phyloP scores from a whole-genome alignment of 345 rosid species.

The Melaleuca quinquenervia region DNA sequence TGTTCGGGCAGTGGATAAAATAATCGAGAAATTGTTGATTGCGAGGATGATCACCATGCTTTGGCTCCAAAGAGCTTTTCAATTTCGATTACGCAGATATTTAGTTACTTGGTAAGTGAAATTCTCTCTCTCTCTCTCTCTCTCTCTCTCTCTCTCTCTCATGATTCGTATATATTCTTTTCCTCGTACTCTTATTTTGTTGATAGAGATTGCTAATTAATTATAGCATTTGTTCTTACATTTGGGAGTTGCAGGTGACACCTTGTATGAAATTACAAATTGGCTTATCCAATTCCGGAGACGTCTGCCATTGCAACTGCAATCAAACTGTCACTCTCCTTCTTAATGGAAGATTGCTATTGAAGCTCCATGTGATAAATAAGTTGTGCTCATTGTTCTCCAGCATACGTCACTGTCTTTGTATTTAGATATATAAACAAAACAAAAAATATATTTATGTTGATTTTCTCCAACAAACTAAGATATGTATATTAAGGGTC shows the following conservation, averaged over 20 bases:
- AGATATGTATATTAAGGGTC: background rate
- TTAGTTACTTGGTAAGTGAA: background rate
- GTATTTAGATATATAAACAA: background rate
- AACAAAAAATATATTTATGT: background rate
- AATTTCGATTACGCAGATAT: accelerated
- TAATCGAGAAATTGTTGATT: background rate
- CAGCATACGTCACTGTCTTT: background rate
- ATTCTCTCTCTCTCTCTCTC: no score
- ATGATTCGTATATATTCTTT: background rate
- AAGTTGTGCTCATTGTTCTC: background rate
- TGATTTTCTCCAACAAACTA: background rate
- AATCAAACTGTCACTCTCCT: background rate
- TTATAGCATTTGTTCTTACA: background rate
- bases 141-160: no score
- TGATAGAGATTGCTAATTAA: background rate
- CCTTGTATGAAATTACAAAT: background rate
- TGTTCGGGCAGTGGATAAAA: background rate
- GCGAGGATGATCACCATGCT: background rate
- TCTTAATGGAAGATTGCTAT: background rate
- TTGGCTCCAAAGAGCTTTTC: background rate
- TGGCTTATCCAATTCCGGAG: background rate
- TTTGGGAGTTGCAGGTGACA: background rate
- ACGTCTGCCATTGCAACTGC: background rate
- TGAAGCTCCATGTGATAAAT: background rate
- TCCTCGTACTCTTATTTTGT: background rate